These are phyloP conservation scores for Podospora comata DNA, from an alignment of 495 filamentous ascomycete genomes.

Conservation along the genomic window DNA sequence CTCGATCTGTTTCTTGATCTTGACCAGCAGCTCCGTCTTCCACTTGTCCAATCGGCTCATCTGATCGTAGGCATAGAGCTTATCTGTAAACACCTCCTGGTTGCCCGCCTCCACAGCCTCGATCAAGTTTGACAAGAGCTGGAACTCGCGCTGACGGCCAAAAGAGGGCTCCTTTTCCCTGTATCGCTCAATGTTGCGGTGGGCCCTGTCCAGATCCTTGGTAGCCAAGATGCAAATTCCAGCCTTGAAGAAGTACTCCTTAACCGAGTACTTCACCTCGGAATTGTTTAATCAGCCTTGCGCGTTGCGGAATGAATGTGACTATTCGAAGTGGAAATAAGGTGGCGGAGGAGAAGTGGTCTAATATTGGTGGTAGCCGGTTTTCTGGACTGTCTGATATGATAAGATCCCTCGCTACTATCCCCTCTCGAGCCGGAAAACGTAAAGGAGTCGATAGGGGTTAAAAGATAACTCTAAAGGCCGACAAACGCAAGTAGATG, in stretches of 20 bases:
- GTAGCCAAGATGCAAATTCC: conserved; percentile 78
- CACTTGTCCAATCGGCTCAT: conserved; percentile 90
- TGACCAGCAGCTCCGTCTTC: conserved; percentile 83
- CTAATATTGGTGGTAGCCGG: no score
- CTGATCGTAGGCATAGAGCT: conserved; percentile 82
- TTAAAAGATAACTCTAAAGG: no score
- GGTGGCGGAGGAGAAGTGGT: no score
- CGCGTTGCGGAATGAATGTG: no score
- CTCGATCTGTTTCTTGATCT: conserved; percentile 79
- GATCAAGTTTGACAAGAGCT: conserved; percentile 70
- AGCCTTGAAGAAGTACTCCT: conserved; percentile 89
- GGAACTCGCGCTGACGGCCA: conserved; percentile 67
- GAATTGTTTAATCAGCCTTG: no score
- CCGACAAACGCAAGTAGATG: no score
- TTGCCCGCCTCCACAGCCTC: conserved; percentile 69
- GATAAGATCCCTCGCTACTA: no score
- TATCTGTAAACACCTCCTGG: conserved; percentile 77
- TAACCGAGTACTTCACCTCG: conserved; percentile 76
- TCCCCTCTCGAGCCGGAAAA: no score
- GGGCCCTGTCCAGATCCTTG: conserved; percentile 69
- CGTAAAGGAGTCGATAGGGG: no score
- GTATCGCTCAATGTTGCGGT: conserved; percentile 75
- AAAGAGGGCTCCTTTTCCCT: conserved; percentile 78
- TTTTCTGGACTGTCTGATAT: no score
- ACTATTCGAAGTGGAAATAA: no score